A percentile compares a stretch with the other conserved stretches of the same genome.
phyloP scores from a whole-genome alignment of 2,329 filamentous ascomycete genomes.

The Chaetothyriales sp. region DNA sequence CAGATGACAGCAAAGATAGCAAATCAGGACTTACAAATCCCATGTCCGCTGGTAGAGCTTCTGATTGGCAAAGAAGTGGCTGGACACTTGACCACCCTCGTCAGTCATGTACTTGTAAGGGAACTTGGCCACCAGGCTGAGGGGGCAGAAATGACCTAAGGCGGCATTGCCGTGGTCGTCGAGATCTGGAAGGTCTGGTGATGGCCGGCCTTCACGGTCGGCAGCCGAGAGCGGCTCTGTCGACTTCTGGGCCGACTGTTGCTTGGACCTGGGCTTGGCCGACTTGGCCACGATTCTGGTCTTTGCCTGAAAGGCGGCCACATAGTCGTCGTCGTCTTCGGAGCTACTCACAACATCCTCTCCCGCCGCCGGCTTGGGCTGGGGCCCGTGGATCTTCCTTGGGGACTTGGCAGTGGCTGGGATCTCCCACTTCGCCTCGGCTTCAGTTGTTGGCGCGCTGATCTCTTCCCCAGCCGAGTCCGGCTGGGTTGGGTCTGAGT shows the following conservation, averaged over 20 bases:
- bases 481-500: neutral
- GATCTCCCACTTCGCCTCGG: slow-evolving; percentile 2
- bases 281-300: slow-evolving; percentile 7
- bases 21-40: slow-evolving; percentile 55
- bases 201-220: slow-evolving; percentile 3
- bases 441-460: slow-evolving; percentile 3
- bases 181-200: slow-evolving; percentile 1
- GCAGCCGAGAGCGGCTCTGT: neutral
- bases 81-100: slow-evolving; percentile 23
- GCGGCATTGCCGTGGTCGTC: slow-evolving; percentile 8
- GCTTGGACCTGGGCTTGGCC: neutral
- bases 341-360: slow-evolving; percentile 6
- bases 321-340: slow-evolving; percentile 17
- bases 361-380: slow-evolving; percentile 1
- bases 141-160: slow-evolving; percentile 26
- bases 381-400: slow-evolving; percentile 2
- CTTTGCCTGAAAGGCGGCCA: slow-evolving; percentile 10
- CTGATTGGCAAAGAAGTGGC: slow-evolving; percentile 27
- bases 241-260: neutral
- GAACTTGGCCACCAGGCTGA: slow-evolving; percentile 27
- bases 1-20: neutral
- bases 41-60: slow-evolving; percentile 46
- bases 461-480: slow-evolving; percentile 12
- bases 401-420: slow-evolving; percentile 4
- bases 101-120: slow-evolving; percentile 31